Base-by-base conservation (phyloP, 78 protist genomes). In the Cavenderia fasciculata region DNA sequence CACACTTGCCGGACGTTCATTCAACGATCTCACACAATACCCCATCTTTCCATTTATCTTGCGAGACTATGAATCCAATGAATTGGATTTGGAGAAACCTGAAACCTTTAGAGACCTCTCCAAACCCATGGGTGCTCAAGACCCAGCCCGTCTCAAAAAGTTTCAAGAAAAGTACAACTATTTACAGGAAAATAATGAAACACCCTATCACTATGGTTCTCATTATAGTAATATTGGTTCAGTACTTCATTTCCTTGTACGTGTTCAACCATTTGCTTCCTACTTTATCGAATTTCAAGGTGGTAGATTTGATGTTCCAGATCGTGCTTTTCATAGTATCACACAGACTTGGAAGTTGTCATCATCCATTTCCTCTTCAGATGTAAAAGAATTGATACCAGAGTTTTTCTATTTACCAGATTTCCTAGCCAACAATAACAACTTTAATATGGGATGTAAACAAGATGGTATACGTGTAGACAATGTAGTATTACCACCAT, bases 331-430 rank as follows among this genome's bases (percentile, higher is more conserved):
- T 92, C 78, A 79, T 73, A 47, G 79, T 0, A n/a, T 97, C 29
- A 47, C 68, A 14, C 87, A 82, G 1, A 57, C 96, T 2, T 95
- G 94, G 95, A 44, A 90, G 11, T 61, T 71, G 2, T 57, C 89
- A 4, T 74, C 88, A 0, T 63, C 76, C 0, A 54, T 76, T 19
- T 70, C 86, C 16, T 51, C 47, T 25, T 43, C 75, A 0, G 99
- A 98, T 78, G 97, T 95, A 57, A 95, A 95, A 51, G 99, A 98
- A 89, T 84, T 98, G 40, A 95, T 96, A 6, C 99, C 99, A 0
- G 99, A 98, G 87, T 95, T 98, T 52, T 97, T 57, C 85, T 97
- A 88, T 57, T 40, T 71, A 0, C 97, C 98, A 31, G 98, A 96
- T 19, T 82, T 97, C 70, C 65, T 98, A 14, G 74, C 14, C 4